Conservation (phyloP, 2,329 filamentous ascomycete species). For the Microascus cirrosus region DNA sequence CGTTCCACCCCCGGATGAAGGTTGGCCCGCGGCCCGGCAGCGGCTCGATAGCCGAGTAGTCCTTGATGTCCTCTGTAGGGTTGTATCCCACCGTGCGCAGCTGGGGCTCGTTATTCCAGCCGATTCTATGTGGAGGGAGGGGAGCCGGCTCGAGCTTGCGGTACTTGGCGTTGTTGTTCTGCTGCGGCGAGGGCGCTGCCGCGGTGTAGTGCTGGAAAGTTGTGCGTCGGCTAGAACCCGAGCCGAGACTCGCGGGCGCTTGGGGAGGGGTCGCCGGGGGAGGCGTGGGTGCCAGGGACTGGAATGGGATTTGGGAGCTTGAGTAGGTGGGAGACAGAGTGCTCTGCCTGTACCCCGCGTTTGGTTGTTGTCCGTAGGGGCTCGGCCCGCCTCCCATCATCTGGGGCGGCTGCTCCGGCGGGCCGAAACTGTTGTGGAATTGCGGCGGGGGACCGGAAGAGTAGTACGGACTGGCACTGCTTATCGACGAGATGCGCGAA, state of each 20-base stretch:
- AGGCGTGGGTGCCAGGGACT: neutral
- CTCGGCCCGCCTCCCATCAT: neutral
- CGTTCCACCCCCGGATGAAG: slow-evolving; percentile 46
- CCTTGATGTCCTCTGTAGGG: slow-evolving; percentile 43
- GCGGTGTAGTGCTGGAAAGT: neutral
- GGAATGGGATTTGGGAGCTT: neutral
- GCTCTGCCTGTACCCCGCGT: neutral
- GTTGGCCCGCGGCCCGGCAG: slow-evolving; percentile 45
- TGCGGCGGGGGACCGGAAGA: slow-evolving; percentile 15
- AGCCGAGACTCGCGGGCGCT: neutral
- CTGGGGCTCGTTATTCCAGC: slow-evolving; percentile 34
- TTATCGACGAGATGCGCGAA: slow-evolving; percentile 12
- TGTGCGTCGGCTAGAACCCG: neutral
- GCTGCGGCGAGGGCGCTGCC: neutral
- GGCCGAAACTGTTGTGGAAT: slow-evolving; percentile 19
- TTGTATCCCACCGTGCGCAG: slow-evolving; percentile 48
- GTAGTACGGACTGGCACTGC: slow-evolving; percentile 15
- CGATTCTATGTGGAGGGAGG: slow-evolving; percentile 36
- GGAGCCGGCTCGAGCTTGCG: slow-evolving; percentile 49
- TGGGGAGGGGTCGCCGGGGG: neutral
- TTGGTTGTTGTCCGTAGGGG: neutral
- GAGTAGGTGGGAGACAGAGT: neutral
- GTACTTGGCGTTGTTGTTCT: slow-evolving; percentile 27
- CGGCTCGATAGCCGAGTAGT: slow-evolving; percentile 42
- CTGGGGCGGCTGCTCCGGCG: slow-evolving; percentile 16